Evolutionary conservation across 2,329 filamentous ascomycete genomes (phyloP).

Genomic region (Fusarium luffae): DNA sequence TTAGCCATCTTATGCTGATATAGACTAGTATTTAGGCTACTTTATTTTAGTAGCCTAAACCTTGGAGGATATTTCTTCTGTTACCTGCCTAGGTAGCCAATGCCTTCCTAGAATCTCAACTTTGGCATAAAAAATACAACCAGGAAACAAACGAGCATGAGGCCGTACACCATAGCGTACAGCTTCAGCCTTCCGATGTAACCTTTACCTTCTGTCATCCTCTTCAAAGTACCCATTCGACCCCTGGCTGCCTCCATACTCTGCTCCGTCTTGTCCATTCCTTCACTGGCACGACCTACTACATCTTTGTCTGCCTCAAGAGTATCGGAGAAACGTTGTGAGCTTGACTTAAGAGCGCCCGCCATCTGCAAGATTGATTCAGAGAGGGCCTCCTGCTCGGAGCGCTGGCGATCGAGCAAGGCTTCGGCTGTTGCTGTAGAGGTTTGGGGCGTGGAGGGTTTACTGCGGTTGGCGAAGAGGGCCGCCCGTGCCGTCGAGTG

Average conservation of each 20-base stretch:
- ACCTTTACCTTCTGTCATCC: conserved; percentile 88
- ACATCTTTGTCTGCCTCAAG: conserved; percentile 79
- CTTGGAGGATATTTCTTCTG: too few species aligned
- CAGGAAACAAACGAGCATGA: conserved; percentile 82
- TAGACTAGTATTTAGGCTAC: too few species aligned
- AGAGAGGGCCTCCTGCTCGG: conserved; percentile 85
- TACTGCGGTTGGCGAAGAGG: conserved; percentile 57
- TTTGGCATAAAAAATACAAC: conserved; percentile 90
- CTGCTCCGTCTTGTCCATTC: conserved; percentile 79
- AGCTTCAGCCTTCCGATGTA: conserved; percentile 88
- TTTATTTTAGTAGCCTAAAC: too few species aligned
- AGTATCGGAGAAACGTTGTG: conserved; percentile 75
- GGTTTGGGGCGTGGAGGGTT: conserved; percentile 51
- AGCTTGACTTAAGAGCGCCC: conserved; percentile 78
- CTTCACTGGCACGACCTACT: conserved; percentile 75
- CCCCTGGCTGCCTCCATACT: conserved; percentile 81
- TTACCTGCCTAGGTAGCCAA: too few species aligned
- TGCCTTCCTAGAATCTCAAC: conserved; percentile 75
- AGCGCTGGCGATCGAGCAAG: conserved; percentile 79
- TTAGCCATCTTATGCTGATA: too few species aligned
- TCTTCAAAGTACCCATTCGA: conserved; percentile 79
- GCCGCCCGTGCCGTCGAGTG: conserved; percentile 55
- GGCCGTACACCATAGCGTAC: conserved; percentile 83
- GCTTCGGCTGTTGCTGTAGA: conserved; percentile 72
- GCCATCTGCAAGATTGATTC: conserved; percentile 85